Base-by-base conservation (phyloP, 108 stramenopile genomes). In the Conticribra weissflogii region DNA sequence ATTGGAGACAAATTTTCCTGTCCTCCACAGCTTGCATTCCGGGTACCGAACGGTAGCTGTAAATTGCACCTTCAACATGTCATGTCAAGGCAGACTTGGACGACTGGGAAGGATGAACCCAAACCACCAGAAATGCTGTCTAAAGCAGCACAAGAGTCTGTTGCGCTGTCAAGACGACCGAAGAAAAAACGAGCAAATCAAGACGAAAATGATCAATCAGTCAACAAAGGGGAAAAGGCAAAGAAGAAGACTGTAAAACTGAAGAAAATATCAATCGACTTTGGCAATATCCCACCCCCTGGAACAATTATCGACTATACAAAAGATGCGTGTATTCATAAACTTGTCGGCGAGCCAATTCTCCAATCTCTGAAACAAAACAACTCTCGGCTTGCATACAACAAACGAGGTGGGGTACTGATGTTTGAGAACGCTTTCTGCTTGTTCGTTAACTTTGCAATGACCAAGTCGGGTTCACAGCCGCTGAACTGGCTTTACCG, bases 321-420 rank as follows among this genome's bases (percentile, higher is more conserved):
- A 3, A 81, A 81, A 31, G 81, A 81, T 18, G 76, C 81, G 2
- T 81, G 81, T 54, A 73, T 71, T 1, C 33, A 48, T 41, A 19
- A 63, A 8, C 55, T 76, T 5, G 34, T 81, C n/a, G 74, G 75
- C 27, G 52, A 76, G 34, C 47, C 49, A 46, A 16, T 81, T 27
- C 31, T 77, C 16, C 61, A 81, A 23, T 59, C 74, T 8, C 29
- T 41, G 12, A 41, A 76, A 14, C 75, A 70, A 0, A 46, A 62
- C 16, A 59, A 71, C 5, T 63, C 60, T 1, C 48, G 64, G 34
- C 47, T 82, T 16, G 41, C 61, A 7, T 82, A 63, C 65, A 68
- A 82, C 32, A 57, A 74, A 18, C 45, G 81, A 25, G 61, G 64
- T 29, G 81, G 76, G 16, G 61, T 78, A 12, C 21, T 69, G 21